Evolutionary conservation across 2,329 filamentous ascomycete species (phyloP), one percentile per base, ranked within the genome.

Genomic region (Ophiosphaerella korrae): DNA sequence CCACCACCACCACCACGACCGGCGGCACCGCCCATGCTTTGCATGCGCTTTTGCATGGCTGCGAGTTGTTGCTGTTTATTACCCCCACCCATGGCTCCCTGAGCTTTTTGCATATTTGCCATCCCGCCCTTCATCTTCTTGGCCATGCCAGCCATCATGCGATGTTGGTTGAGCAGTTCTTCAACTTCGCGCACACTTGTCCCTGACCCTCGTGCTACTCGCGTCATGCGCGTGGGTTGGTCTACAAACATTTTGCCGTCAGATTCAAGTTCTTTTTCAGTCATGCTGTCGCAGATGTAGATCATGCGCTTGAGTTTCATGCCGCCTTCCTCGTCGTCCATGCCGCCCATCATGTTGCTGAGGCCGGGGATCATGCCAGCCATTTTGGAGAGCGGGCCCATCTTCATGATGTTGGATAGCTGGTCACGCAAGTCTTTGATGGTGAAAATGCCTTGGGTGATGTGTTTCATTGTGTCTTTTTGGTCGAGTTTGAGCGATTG

Each of bases 391-490:
- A 99, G 78, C 0, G 94, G 94, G 0, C 94, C 94, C 94, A 99
- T 97, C 79, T 99, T 99, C 92, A 97, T 97, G 69, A 99, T 97
- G 68, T 97, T 97, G 51, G 88, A 89, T 11, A 99, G 85, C 71
- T 99, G 95, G 72, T 99, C 94, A 16, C 94, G 86, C 61, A 99
- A 82, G 72, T 99, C 94, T 48, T 94, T 88, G 31, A 99, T 84
- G 0, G 94, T 96, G 75, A 97, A 99, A 57, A 97, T 92, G 48
- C 94, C 94, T 68, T 97, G 93, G 6, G 91, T 89, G 60, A 99
- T 95, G 78, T 99, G 93, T 80, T 99, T 99, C 82, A 99, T 97
- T 3, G 94, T 97, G 67, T 97, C 93, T 76, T 99, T 97, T 62
- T 97, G 94, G 74, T 97, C 92, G 42, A 97, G 84, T 72, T 96